phyloP scores from a whole-genome alignment of 768 basidiomycete species.

The Boletus huronensis region DNA sequence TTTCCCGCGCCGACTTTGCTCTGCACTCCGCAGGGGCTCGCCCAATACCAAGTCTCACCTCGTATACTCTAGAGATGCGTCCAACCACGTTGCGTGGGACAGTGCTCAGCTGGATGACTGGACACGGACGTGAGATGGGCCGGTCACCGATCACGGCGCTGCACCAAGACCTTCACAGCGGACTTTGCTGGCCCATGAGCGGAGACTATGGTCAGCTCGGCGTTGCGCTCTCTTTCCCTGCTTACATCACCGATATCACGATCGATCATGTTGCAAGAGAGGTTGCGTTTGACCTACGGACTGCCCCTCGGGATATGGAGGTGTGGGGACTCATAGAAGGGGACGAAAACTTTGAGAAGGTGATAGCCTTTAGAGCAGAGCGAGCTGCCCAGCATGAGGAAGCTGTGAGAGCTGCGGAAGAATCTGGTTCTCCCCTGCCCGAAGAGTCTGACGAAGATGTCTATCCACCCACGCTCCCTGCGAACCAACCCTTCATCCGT shows the following conservation, averaged over 20 bases:
- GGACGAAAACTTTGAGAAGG: constrained; percentile 59
- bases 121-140: constrained; percentile 62
- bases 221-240: constrained; percentile 65
- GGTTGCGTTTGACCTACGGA: constrained; percentile 74
- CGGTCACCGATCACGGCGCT: constrained; percentile 81
- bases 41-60: constrained; percentile 80
- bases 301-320: constrained; percentile 84
- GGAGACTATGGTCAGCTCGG: constrained; percentile 80
- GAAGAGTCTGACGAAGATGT: constrained; percentile 33
- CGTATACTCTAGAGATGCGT: constrained; percentile 67
- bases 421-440: constrained; percentile 18
- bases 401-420: constrained; percentile 32
- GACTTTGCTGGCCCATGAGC: constrained; percentile 91
- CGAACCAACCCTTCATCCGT: constrained; percentile 50
- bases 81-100: constrained; percentile 48
- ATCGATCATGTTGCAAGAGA: constrained; percentile 86
- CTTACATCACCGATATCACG: constrained; percentile 62
- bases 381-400: constrained; percentile 36
- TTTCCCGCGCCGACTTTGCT: constrained; percentile 84
- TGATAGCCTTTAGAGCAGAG: constrained; percentile 52
- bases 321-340: constrained; percentile 90
- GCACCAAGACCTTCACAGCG: constrained; percentile 79
- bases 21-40: constrained; percentile 78
- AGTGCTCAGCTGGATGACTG: constrained; percentile 55
- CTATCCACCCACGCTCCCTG: constrained; percentile 50